These are phyloP conservation scores for Russula dissimulans DNA, from an alignment of 768 basidiomycete genomes.

Conservation along the genomic window DNA sequence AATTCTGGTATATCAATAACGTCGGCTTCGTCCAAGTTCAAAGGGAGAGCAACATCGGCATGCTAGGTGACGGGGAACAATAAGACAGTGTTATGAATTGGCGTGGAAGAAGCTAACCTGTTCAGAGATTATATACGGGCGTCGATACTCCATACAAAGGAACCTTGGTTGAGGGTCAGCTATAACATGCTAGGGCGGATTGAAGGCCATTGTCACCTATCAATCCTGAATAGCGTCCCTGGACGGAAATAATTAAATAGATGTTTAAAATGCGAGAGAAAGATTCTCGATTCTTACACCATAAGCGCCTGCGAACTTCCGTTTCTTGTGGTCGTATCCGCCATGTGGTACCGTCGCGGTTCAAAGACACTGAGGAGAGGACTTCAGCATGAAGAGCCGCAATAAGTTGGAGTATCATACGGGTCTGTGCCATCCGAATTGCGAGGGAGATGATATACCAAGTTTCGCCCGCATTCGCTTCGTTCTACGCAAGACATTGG, in stretches of 20 bases:
- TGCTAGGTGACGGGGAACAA: constrained; percentile 11
- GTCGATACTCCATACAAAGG: constrained; percentile 16
- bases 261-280: neutral
- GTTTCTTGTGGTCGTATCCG: constrained; percentile 21
- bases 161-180: constrained; percentile 1
- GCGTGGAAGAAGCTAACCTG: constrained; percentile 10
- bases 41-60: constrained; percentile 19
- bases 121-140: constrained; percentile 22
- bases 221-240: constrained; percentile 20
- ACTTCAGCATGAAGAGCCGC: neutral
- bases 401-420: constrained; percentile 8
- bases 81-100: neutral
- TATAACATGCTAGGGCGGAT: neutral
- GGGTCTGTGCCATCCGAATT: constrained; percentile 22
- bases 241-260: neutral
- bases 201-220: constrained; percentile 14
- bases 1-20: constrained; percentile 13
- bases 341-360: constrained; percentile 22
- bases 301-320: constrained; percentile 20
- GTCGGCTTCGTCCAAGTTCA: constrained; percentile 21
- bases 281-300: constrained; percentile 17
- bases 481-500: constrained; percentile 5
- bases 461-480: constrained; percentile 10
- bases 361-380: constrained; percentile 15
- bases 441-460: constrained; percentile 18